Evolutionary conservation across 148 eudicot genomes (phyloP), one percentile per base, ranked within the genome.

Genomic region (Diospyros kaki): DNA sequence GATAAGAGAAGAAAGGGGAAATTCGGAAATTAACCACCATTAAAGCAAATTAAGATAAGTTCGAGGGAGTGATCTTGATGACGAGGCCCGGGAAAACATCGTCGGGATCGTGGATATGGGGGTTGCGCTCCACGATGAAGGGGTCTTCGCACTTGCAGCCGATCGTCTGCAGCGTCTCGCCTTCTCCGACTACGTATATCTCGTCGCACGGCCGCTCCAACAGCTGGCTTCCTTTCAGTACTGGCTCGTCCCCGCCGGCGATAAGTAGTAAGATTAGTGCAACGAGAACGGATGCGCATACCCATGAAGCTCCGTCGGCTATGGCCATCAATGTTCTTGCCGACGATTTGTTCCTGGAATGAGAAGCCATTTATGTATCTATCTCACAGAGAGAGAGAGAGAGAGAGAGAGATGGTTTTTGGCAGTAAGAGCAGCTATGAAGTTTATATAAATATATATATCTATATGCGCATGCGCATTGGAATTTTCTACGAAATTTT

Each of bases 31-130:
- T 4, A 48, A 7, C 4, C 8, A 48, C 8, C 4, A 4, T 48
- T 48, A 4, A 7, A 48, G 8, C 8, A 48, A 48, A 7, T 48
- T 4, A 3, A 11, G 9, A 53, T 11, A 53, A 1, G 9, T 13
- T 13, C 28, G 66, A 50, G 43, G 78, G 66, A 6, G 78, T 78
- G 73, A 82, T 78, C 76, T 78, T 82, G 68, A 82, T 77, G 5
- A 82, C 84, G 42, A 82, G 75, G 0, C 84, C 84, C 1, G 84
- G 84, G 5, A 71, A 81, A 28, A 81, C 84, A 76, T 81, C 84
- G 55, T 81, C 84, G 1, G 77, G 81, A 15, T 82, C 80, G 50
- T 82, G 81, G 39, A 81, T 74, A 74, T 81, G 84, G 2, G 84
- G 81, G 14, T 81, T 81, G 12, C 45, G 48, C 70, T 77, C 81